These are phyloP conservation scores for Dioszegia aurantiaca DNA, from an alignment of 768 basidiomycete genomes.

Conservation along the genomic window DNA sequence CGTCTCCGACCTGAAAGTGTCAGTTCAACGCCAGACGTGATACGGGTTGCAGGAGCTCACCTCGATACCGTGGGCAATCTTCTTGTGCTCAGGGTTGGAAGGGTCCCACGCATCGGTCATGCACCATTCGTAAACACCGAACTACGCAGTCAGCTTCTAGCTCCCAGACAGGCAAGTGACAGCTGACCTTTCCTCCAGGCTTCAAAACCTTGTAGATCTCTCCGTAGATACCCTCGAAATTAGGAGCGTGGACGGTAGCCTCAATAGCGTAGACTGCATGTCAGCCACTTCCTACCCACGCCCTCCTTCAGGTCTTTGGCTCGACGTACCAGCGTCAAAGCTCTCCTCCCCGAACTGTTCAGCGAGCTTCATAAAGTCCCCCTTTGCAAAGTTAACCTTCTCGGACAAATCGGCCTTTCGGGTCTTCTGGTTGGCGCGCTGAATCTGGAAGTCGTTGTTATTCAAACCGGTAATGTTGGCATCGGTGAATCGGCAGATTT, in stretches of 20 bases:
- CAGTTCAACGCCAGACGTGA: too few species aligned
- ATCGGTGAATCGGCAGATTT: constrained; percentile 89
- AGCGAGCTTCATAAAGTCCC: constrained; percentile 91
- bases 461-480: constrained; percentile 80
- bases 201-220: constrained; percentile 91
- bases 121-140: constrained; percentile 98
- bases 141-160: constrained; percentile 56
- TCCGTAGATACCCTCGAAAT: constrained; percentile 91
- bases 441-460: constrained; percentile 94
- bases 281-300: background rate
- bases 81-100: constrained; percentile 78
- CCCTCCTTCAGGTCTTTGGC: too few species aligned
- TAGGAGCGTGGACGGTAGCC: constrained; percentile 93
- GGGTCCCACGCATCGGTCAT: constrained; percentile 93
- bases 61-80: constrained; percentile 84
- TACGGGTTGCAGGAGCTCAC: constrained; percentile 32
- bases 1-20: constrained; percentile 68
- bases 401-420: constrained; percentile 68
- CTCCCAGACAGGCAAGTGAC: background rate
- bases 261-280: constrained; percentile 86
- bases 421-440: constrained; percentile 80
- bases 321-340: constrained; percentile 88
- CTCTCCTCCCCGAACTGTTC: constrained; percentile 88
- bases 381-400: constrained; percentile 78
- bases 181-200: constrained; percentile 85